Percentiles rank a stretch among this genome's conserved stretches.
Evolutionary conservation across 2,329 filamentous ascomycete genomes (phyloP).

Genomic region (Myriosclerotinia scirpicola): DNA sequence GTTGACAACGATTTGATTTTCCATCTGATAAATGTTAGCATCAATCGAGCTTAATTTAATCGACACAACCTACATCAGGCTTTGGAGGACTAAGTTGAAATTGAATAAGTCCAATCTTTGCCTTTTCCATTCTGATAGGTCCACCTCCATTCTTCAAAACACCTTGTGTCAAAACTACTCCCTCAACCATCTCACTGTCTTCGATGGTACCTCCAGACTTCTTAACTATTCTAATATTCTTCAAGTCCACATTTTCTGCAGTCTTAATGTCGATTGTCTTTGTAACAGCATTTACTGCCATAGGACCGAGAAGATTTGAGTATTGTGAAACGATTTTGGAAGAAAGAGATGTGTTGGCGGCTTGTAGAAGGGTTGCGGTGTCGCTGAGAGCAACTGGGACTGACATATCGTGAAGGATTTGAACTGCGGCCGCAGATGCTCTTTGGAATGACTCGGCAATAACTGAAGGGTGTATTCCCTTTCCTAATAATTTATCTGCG

Average conservation of each 20-base stretch:
- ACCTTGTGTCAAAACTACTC: conserved; percentile 85
- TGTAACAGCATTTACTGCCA: conserved; percentile 95
- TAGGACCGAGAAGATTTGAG: conserved; percentile 89
- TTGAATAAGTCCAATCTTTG: conserved; percentile 92
- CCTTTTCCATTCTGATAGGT: conserved; percentile 93
- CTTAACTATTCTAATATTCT: conserved; percentile 96
- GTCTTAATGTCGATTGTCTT: conserved; percentile 96
- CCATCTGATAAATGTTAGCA: conserved; percentile 64
- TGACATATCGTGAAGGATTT: conserved; percentile 92
- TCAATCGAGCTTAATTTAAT: neutral
- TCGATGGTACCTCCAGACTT: conserved; percentile 98
- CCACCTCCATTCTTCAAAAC: conserved; percentile 93
- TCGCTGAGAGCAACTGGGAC: conserved; percentile 88
- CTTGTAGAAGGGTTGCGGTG: conserved; percentile 87
- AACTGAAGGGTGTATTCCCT: conserved; percentile 95
- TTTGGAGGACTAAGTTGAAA: conserved; percentile 98
- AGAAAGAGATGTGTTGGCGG: conserved; percentile 92
- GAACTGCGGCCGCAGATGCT: conserved; percentile 83
- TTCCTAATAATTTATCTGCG: conserved; percentile 84
- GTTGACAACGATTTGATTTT: conserved; percentile 98
- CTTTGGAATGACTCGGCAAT: conserved; percentile 98
- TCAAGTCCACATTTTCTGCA: conserved; percentile 93
- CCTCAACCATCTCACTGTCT: conserved; percentile 95
- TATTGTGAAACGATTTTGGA: conserved; percentile 99
- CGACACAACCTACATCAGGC: conserved; percentile 68